phyloP scores from a whole-genome alignment of 345 rosid species.

The Lagerstroemia speciosa region DNA sequence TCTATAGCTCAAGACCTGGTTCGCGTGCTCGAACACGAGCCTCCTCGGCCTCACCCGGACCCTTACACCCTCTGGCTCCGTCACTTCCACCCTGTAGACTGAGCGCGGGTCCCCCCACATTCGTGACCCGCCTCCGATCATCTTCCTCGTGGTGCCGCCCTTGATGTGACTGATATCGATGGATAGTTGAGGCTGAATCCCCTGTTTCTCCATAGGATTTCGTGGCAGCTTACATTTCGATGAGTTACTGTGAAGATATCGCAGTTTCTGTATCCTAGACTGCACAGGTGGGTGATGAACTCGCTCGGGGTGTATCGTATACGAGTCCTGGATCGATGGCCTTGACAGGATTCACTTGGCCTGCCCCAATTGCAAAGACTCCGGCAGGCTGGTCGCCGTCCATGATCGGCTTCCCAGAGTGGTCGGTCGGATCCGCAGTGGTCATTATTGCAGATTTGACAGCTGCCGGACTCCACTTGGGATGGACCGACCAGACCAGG shows the following conservation, averaged over 20 bases:
- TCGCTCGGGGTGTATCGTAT: conserved; percentile 61
- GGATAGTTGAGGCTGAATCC: conserved; percentile 90
- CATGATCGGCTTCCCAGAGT: conserved; percentile 52
- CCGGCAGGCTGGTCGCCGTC: conserved; percentile 58
- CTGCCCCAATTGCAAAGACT: conserved; percentile 69
- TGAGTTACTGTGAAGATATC: conserved; percentile 69
- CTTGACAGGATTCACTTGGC: conserved; percentile 71
- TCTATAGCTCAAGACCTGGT: conserved; percentile 55
- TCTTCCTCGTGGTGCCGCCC: conserved; percentile 37
- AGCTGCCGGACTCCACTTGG: conserved; percentile 79
- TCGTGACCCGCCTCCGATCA: conserved; percentile 56
- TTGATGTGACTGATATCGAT: conserved; percentile 52
- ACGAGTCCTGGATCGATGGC: conserved; percentile 76
- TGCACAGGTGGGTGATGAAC: conserved; percentile 75
- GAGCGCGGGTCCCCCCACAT: conserved; percentile 67
- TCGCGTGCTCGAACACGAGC: conserved; percentile 39
- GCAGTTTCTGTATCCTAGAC: conserved; percentile 47
- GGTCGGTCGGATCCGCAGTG: conserved; percentile 64
- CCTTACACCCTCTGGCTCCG: conserved; percentile 47
- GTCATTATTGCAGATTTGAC: conserved; percentile 91
- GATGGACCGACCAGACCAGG: conserved; percentile 58
- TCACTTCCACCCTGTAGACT: conserved; percentile 51
- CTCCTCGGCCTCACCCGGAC: conserved; percentile 55
- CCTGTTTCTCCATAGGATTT: conserved; percentile 23
- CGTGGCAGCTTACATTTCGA: conserved; percentile 53